Base-by-base conservation (phyloP, 2,329 filamentous ascomycete genomes). In the Macrophomina tecta region DNA sequence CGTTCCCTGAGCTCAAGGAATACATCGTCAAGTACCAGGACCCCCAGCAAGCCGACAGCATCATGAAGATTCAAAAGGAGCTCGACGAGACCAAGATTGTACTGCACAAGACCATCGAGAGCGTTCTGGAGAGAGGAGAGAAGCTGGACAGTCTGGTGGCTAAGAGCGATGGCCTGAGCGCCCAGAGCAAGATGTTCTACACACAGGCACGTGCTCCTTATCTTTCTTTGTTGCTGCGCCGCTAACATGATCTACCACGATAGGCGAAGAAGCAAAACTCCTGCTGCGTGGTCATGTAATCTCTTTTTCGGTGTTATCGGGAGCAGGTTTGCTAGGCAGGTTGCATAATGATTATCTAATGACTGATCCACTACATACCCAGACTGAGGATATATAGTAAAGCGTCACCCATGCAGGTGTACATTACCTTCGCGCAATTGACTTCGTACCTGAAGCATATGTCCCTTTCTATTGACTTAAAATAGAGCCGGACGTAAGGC, bases 151-250 rank as follows among this genome's bases (percentile, higher is more conserved):
- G 91, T 73, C 82, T 99, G 73, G 94, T 98, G 53, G 90, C 90
- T 70, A 98, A 98, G 88, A 97, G 92, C 75, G 93, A 97, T 73
- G 92, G 90, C 12, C 81, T 99, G 75, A 97, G 92, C 80, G 87
- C 89, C 60, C 91, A 95, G 84, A 97, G 93, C 83, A 98, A 97
- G 86, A 94, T 96, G 91, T 99, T 99, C 80, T 98, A 98, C 80
- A 93, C 86, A 49, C 85, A 87, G 80, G 90, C 90, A 80, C 73
- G 85, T 61, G 36, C 40, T 23, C 14, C 40, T 52, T 49, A 18
- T 58, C 49, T 3, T 40, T 42, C 48, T 49, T 34, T 45, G 6
- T 36, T 34, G 38, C 34, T 28, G 18, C 38, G 18, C 38, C 1
- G 28, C 68, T 73, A 40, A 70, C 66, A 14, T 36, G 8, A 64